Conservation (phyloP, 106 monocot genomes). For the Dendrobium huoshanense region DNA sequence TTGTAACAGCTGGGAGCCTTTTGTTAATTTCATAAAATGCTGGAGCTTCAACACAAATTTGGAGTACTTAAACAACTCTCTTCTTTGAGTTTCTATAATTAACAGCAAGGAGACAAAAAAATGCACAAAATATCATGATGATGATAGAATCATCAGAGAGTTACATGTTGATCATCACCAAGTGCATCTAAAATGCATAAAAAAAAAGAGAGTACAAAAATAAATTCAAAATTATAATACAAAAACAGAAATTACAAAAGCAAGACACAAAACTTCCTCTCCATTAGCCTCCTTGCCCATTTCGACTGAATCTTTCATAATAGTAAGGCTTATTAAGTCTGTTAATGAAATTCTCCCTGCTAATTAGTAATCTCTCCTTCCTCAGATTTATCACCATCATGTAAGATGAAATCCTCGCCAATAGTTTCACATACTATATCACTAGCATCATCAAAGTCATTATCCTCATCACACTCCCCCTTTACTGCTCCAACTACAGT, state of each 20-base stretch:
- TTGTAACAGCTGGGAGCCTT: no score
- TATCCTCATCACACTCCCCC: not conserved
- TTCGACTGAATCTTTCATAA: no score
- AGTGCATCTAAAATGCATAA: no score
- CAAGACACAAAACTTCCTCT: not conserved
- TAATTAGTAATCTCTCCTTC: conserved; percentile 15
- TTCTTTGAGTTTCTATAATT: no score
- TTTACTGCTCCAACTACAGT: not conserved
- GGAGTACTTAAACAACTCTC: no score
- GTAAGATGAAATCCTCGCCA: not conserved
- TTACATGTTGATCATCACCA: not conserved
- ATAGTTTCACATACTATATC: not conserved
- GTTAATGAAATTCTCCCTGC: not conserved
- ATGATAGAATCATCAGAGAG: not conserved
- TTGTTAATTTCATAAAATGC: no score
- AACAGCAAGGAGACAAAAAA: not conserved
- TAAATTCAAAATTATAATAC: not conserved
- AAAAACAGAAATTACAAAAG: not conserved
- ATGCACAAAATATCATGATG: not conserved
- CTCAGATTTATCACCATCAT: conserved; percentile 3
- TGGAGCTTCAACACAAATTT: no score
- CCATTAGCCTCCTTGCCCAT: not conserved
- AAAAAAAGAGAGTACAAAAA: not conserved
- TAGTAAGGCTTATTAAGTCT: not conserved
- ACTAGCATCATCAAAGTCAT: not conserved